Evolutionary conservation across 352 stramenopile species (phyloP).

Genomic region (Phytopythium vexans): DNA sequence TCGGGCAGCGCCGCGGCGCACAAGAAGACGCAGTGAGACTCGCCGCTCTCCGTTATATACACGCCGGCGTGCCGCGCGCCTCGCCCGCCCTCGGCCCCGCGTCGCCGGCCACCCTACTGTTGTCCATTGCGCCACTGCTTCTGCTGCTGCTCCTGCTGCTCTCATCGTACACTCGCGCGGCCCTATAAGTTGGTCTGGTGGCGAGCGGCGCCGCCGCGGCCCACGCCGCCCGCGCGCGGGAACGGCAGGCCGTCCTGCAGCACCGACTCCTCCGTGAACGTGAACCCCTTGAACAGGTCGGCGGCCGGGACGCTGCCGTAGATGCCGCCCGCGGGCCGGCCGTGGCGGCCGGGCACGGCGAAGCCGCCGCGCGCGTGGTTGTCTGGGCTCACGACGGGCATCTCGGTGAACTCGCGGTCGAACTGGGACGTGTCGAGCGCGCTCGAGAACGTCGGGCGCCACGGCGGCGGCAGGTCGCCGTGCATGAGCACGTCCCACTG

Average conservation of each 20-base stretch:
- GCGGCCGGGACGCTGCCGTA: conserved; percentile 56
- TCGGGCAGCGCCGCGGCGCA: not conserved
- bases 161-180: not conserved
- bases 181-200: conserved; percentile 3
- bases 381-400: conserved; percentile 93
- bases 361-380: conserved; percentile 63
- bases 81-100: not conserved
- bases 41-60: not conserved
- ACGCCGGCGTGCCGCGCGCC: not conserved
- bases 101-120: not conserved
- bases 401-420: conserved; percentile 96
- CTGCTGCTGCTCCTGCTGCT: too few species aligned
- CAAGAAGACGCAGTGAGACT: conserved; percentile 6
- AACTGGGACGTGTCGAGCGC: conserved; percentile 98
- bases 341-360: conserved; percentile 39
- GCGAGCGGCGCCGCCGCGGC: conserved; percentile 2
- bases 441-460: conserved; percentile 90
- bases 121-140: not conserved
- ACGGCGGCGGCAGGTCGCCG: conserved; percentile 83
- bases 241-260: conserved; percentile 51
- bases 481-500: conserved; percentile 64
- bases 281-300: conserved; percentile 84
- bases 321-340: conserved; percentile 29
- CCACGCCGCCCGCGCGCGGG: conserved; percentile 3
- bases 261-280: conserved; percentile 83